These are phyloP conservation scores for Xylariaceae sp. DNA, from an alignment of 2,329 filamentous ascomycete species.

Conservation along the genomic window DNA sequence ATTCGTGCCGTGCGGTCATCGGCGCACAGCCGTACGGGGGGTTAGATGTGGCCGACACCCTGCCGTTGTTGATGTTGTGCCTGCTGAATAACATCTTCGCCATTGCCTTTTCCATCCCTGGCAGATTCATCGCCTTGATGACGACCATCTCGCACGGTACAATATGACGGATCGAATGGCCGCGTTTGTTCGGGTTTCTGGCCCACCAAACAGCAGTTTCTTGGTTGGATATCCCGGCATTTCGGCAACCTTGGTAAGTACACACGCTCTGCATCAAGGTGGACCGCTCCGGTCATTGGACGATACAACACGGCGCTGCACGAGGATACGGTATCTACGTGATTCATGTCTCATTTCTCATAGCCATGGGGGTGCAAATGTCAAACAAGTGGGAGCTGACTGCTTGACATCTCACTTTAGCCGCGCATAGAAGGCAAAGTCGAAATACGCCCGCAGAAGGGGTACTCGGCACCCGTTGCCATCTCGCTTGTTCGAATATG, in stretches of 20 bases:
- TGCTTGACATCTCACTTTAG: conserved; percentile 45
- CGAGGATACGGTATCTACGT: no score
- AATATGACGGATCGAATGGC: conserved; percentile 48
- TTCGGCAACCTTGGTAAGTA: conserved; percentile 87
- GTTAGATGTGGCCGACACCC: conserved; percentile 25
- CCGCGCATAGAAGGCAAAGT: conserved; percentile 97
- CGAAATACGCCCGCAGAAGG: conserved; percentile 82
- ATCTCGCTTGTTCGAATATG: conserved; percentile 92
- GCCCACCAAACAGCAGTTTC: conserved; percentile 94
- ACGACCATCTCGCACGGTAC: conserved; percentile 14
- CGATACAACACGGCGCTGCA: no score
- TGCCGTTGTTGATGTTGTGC: conserved; percentile 11
- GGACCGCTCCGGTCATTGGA: no score
- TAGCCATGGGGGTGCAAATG: not conserved
- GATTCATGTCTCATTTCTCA: no score
- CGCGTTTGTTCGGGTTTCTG: conserved; percentile 91
- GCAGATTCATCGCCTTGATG: conserved; percentile 17
- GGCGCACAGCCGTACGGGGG: conserved; percentile 24
- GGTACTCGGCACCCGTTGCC: conserved; percentile 81
- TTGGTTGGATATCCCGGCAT: conserved; percentile 96
- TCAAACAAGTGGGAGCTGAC: conserved; percentile 1
- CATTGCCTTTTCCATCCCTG: conserved; percentile 15
- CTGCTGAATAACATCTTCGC: conserved; percentile 12
- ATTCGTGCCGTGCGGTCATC: conserved; percentile 17
- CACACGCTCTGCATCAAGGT: not conserved